phyloP scores from a whole-genome alignment of 2,329 filamentous ascomycete species.

The Decorospora gaudefroyi region DNA sequence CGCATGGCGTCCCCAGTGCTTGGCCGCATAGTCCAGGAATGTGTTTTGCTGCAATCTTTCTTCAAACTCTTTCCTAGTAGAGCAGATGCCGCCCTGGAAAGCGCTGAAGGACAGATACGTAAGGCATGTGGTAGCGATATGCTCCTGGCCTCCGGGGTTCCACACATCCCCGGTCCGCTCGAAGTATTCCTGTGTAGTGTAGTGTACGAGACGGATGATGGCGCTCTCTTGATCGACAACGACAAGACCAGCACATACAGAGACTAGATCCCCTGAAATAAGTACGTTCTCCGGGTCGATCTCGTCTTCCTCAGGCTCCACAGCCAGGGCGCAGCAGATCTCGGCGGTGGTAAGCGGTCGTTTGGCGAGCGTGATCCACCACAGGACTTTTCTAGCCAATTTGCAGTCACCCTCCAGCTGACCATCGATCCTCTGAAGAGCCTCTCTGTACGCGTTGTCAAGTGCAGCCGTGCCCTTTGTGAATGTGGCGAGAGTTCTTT shows the following conservation, averaged over 20 bases:
- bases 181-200: constrained; percentile 32
- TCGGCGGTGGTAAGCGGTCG: constrained; percentile 20
- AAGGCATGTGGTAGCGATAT: constrained; percentile 33
- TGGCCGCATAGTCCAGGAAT: constrained; percentile 36
- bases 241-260: constrained; percentile 24
- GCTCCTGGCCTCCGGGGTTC: constrained; percentile 29
- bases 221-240: constrained; percentile 29
- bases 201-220: constrained; percentile 33
- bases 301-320: constrained; percentile 3
- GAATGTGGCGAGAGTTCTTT: constrained; percentile 7
- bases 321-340: constrained; percentile 19
- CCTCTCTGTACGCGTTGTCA: constrained; percentile 14
- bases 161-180: constrained; percentile 28
- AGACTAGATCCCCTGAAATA: constrained; percentile 17
- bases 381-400: constrained; percentile 43
- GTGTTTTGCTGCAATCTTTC: constrained; percentile 18
- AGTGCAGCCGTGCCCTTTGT: constrained; percentile 6
- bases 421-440: constrained; percentile 43
- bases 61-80: constrained; percentile 19
- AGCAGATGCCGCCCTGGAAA: constrained; percentile 24
- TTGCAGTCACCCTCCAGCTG: constrained; percentile 41
- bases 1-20: constrained; percentile 34
- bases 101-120: constrained; percentile 37
- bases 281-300: constrained; percentile 14
- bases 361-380: constrained; percentile 19